Evolutionary conservation across 768 basidiomycete genomes (phyloP), one percentile per base, ranked within the genome.

Genomic region (Rhizopogon roseolus): DNA sequence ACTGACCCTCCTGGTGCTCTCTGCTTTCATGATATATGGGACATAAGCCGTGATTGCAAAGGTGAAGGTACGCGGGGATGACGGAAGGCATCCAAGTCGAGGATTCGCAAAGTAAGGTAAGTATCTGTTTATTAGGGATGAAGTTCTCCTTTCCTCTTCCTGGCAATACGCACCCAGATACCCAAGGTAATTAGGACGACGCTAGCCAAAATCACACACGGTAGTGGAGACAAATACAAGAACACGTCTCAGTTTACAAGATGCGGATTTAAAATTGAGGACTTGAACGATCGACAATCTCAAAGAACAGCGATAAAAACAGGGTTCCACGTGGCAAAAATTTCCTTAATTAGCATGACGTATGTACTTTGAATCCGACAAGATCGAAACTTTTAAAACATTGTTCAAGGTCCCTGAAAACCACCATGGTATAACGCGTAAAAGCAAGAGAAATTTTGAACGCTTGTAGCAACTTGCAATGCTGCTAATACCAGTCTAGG

Each of bases 1-100:
- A 28, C 42, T 53, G 41, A 49, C 53, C 39, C 59, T 60, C 36
- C 38, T 46, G 25, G 56, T 60, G 32, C 45, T 54, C 43, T 52
- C 56, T 17, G 56, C 42, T 39, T 39, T 57, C 56, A 57, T 57
- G 39, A 5, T 34, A 29, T 44, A 37, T 14, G 53, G 17, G 22
- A 32, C 50, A 38, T 22, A 16, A 34, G 32, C 22, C 10, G 41
- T 34, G 22, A 50, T 29, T 41, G 22, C 34, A 2, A 41, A 28
- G 29, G 17, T 43, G 22, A 37, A 19, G 29, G 9, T 36, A 36
- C 22, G 22, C 36, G 42, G 28, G 29, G 50, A 43, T 41, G 39
- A n/a, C 22, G 36, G 51, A 36, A 48, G 32, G 45, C 13, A 48
- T 36, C 16, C 46, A 22, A 36, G 34, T 22, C 5, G 19, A 34